phyloP scores from a whole-genome alignment of 257 asterid genomes.

The Primulina huaijiensis region DNA sequence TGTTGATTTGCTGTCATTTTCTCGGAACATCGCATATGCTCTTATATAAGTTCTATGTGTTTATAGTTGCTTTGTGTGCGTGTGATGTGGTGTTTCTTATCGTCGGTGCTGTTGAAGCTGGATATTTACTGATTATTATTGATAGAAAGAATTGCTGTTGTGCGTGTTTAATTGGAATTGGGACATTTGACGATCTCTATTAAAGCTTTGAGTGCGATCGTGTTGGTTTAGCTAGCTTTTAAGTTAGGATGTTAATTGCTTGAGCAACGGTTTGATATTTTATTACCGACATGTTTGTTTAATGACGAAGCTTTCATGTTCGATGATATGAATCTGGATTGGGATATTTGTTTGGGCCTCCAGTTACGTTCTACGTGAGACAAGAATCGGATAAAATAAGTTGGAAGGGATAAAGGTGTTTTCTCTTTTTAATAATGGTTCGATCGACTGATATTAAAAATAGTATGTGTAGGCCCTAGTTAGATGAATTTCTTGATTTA shows the following conservation, averaged over 20 bases:
- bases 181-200: constrained; percentile 8
- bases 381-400: not conserved
- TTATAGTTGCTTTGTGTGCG: constrained; percentile 13
- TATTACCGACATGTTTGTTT: not conserved
- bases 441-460: not conserved
- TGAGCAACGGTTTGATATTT: not conserved
- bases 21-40: not conserved
- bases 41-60: not conserved
- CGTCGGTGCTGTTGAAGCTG: not conserved
- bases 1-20: not conserved
- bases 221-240: constrained; percentile 5
- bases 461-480: no score
- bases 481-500: not conserved
- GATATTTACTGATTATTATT: constrained; percentile 12
- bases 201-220: constrained; percentile 17
- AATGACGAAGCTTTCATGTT: constrained; percentile 11
- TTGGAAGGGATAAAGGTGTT: not conserved
- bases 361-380: not conserved
- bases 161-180: constrained; percentile 23
- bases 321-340: not conserved
- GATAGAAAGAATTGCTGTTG: constrained; percentile 4
- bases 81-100: constrained; percentile 1
- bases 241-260: constrained; percentile 7
- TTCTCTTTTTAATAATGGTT: not conserved
- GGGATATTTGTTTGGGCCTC: not conserved